Evolutionary conservation across 345 rosid genomes (phyloP).

Genomic region (Citrus mangshanensis): DNA sequence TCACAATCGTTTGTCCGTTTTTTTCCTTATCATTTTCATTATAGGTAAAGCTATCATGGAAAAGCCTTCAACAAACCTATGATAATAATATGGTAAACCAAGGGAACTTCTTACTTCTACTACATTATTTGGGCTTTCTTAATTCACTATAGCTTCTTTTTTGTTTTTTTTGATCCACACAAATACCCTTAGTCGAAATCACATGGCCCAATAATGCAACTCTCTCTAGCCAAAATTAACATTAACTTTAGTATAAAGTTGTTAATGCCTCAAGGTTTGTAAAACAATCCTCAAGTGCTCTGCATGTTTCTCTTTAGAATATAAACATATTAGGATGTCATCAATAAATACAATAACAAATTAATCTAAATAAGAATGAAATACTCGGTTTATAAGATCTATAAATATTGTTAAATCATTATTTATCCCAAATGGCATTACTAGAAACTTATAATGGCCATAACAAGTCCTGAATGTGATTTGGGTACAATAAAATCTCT

Average conservation of each 20-base stretch:
- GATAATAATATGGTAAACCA: not conserved
- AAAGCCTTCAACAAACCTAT: not conserved
- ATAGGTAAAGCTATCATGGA: not conserved
- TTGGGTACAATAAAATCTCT: not conserved
- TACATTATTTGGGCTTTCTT: not conserved
- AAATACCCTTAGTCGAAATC: not conserved
- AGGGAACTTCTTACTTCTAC: not conserved
- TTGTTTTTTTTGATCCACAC: not conserved
- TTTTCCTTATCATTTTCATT: not conserved
- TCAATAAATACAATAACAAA: no score
- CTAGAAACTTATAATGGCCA: not conserved
- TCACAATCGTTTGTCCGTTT: not conserved
- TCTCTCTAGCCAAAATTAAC: not conserved
- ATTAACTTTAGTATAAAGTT: not conserved
- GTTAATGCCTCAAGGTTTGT: not conserved
- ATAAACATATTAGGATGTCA: not conserved
- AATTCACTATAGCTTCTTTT: no score
- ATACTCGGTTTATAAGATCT: no score
- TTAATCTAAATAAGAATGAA: no score
- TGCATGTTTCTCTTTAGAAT: not conserved
- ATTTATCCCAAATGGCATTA: no score
- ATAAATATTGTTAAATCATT: no score
- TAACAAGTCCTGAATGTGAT: not conserved
- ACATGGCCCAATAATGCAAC: not conserved
- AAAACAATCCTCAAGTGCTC: not conserved